phyloP scores from a whole-genome alignment of 1,284 basidiomycete species.

The Boletus mariae region DNA sequence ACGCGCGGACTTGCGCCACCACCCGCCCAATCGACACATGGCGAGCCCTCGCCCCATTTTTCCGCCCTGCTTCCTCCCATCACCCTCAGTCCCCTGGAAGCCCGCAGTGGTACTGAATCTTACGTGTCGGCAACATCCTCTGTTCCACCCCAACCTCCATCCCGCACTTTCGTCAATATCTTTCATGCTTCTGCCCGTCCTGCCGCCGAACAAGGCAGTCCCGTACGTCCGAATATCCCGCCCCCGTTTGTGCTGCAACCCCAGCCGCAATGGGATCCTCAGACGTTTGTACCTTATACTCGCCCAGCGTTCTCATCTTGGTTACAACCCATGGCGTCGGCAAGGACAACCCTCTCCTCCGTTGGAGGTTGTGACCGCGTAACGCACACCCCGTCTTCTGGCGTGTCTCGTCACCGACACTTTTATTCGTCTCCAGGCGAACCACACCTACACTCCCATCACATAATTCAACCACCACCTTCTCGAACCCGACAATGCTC shows the following conservation, averaged over 20 bases:
- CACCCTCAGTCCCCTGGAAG: slow-evolving; percentile 14
- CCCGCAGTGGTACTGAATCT: slow-evolving; percentile 13
- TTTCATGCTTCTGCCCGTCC: slow-evolving; percentile 7
- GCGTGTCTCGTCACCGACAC: slow-evolving; percentile 8
- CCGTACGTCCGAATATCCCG: slow-evolving; percentile 36
- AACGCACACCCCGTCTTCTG: slow-evolving; percentile 11
- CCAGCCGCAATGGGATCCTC: slow-evolving; percentile 55
- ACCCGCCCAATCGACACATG: slow-evolving; percentile 7
- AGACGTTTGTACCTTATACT: slow-evolving; percentile 36
- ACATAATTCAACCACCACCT: slow-evolving; percentile 12
- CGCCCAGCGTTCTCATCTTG: slow-evolving; percentile 38
- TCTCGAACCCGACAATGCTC: slow-evolving; percentile 15
- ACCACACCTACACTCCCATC: slow-evolving; percentile 16
- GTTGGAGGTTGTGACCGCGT: slow-evolving; percentile 14
- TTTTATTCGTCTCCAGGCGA: slow-evolving; percentile 14
- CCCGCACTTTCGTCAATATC: slow-evolving; percentile 23
- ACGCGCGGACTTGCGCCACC: slow-evolving; percentile 14
- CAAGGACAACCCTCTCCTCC: slow-evolving; percentile 18
- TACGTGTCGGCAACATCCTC: slow-evolving; percentile 18
- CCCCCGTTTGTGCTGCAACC: slow-evolving; percentile 68
- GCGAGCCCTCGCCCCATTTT: slow-evolving; percentile 23
- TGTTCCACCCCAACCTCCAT: slow-evolving; percentile 21
- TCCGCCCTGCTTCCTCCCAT: slow-evolving; percentile 31
- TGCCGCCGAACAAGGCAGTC: slow-evolving; percentile 4
- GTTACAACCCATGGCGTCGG: slow-evolving; percentile 29